Base-by-base conservation (phyloP, 306 rosid species). In the Castanea crenata region DNA sequence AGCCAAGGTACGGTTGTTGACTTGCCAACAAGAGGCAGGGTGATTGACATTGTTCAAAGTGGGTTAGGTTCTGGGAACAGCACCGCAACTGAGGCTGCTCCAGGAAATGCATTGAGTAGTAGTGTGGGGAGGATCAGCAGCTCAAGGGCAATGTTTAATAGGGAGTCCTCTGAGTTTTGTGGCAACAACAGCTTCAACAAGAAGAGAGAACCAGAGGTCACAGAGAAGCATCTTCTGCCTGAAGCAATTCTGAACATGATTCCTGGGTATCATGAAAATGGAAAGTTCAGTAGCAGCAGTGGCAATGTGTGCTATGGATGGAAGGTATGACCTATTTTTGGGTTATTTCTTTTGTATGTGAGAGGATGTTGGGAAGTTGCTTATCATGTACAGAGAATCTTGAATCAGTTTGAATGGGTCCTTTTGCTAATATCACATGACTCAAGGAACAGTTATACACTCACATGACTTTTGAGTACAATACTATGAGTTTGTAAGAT, bases 131-230 rank as follows among this genome's bases (percentile, higher is more conserved):
- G 74, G 56, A 55, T 41, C 19, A 55, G 5, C 62, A 70, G 44
- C 51, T 74, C 59, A 6, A 35, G 51, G 59, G 57, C 41, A 21
- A 63, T 52, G 73, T 46, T 38, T 5, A 41, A 51, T 41, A 20
- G 69, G 59, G 52, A 78, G 73, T 57, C n/a, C 13, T 73, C 58
- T 1, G 57, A 68, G 78, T 44, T 69, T 21, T 64, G 3, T 51
- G 34, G 34, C 34, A 38, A 44, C 58, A 27, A 38, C 25, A 46
- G 52, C 63, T 76, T 31, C 71, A 27, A 32, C 35, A 51, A 71
- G 10, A 71, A 15, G 46, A 64, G 56, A 80, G 83, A 56, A 35
- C 44, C 74, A 32, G 74, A 73, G 44, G 35, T 65, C 38, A 38
- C 58, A 25, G 74, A 25, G 59, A 72, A 71, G 61, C 31, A 54